These are phyloP conservation scores for Cercospora nicotianae DNA, from an alignment of 2,329 filamentous ascomycete genomes.

Conservation along the genomic window DNA sequence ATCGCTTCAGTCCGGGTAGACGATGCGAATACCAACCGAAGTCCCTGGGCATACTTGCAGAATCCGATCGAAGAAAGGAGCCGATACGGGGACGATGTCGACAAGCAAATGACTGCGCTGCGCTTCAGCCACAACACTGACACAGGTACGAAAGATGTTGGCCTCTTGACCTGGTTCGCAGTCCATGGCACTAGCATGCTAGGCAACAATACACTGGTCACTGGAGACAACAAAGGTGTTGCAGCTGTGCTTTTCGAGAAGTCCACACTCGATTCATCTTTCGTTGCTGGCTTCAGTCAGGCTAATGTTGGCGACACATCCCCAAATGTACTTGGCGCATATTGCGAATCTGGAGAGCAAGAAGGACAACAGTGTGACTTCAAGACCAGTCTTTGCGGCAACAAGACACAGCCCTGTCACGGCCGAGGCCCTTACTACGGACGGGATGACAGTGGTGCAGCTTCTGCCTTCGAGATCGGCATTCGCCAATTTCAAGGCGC, in stretches of 20 bases:
- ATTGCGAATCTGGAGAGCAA: conserved; percentile 77
- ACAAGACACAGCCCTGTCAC: conserved; percentile 69
- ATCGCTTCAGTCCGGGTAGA: conserved; percentile 68
- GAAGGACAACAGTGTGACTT: conserved; percentile 66
- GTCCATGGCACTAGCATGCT: conserved; percentile 90
- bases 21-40: conserved; percentile 85
- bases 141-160: conserved; percentile 73
- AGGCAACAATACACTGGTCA: conserved; percentile 85
- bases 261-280: conserved; percentile 58
- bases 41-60: conserved; percentile 80
- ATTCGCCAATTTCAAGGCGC: conserved; percentile 68
- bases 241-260: conserved; percentile 83
- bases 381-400: conserved; percentile 81
- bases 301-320: conserved; percentile 88
- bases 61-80: conserved; percentile 77
- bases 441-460: conserved; percentile 62
- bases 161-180: conserved; percentile 85
- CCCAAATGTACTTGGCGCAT: conserved; percentile 83
- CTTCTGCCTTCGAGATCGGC: conserved; percentile 75
- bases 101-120: conserved; percentile 78
- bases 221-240: conserved; percentile 96
- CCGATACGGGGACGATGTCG: conserved; percentile 65
- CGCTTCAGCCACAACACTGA: conserved; percentile 66
- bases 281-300: conserved; percentile 90
- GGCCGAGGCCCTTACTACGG: conserved; percentile 70